Evolutionary conservation across 2,329 filamentous ascomycete genomes (phyloP).

Genomic region (Claviceps fusiformis): DNA sequence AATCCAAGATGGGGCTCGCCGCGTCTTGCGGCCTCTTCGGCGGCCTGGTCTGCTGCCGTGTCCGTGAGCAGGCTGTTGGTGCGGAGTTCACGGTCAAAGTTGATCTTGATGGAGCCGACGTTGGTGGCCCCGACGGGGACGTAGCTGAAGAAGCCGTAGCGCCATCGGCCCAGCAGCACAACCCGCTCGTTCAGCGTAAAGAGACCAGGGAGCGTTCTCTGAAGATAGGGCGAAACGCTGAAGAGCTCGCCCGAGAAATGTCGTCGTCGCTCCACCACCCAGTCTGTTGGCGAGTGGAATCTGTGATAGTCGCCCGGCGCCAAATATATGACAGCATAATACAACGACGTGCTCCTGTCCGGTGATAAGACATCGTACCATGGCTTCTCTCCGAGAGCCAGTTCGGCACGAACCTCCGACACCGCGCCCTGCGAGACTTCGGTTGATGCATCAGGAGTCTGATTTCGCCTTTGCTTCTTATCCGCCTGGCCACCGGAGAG

Average conservation of each 20-base stretch:
- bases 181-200: constrained; percentile 97
- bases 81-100: constrained; percentile 88
- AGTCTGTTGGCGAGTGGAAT: constrained; percentile 89
- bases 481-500: constrained; percentile 65
- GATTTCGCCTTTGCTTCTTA: constrained; percentile 30
- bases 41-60: constrained; percentile 76
- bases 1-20: constrained; percentile 85
- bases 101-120: constrained; percentile 90
- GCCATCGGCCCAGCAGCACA: constrained; percentile 84
- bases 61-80: constrained; percentile 89
- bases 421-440: constrained; percentile 51
- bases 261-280: constrained; percentile 89
- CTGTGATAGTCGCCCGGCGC: constrained; percentile 97
- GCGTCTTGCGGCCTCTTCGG: constrained; percentile 59
- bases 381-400: constrained; percentile 56
- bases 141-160: constrained; percentile 94
- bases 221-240: constrained; percentile 88
- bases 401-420: constrained; percentile 69
- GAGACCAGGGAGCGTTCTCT: constrained; percentile 79
- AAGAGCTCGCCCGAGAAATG: constrained; percentile 96
- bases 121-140: constrained; percentile 95
- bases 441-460: constrained; percentile 62
- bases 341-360: constrained; percentile 57
- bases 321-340: constrained; percentile 91
- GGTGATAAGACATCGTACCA: constrained; percentile 57